Base-by-base conservation (phyloP, 176 grass and related monocot genomes). In the Carex myosuroides region DNA sequence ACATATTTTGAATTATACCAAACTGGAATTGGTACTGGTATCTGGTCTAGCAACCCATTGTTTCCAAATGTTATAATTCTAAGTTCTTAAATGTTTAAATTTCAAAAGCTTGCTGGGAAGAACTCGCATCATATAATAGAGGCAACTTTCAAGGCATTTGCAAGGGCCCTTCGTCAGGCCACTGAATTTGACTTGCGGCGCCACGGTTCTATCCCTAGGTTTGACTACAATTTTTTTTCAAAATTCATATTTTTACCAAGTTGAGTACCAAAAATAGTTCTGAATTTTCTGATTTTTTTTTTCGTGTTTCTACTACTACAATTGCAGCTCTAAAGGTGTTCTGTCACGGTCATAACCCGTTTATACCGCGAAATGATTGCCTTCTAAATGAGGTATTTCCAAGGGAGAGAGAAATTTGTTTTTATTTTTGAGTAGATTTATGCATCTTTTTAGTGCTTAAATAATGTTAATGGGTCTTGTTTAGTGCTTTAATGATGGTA, bases 131-230 rank as follows among this genome's bases (percentile, higher is more conserved):
- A 98, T 86, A 95, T 95, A 10, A 92, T 98, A 2, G 95, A 95
- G 78, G 95, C 92, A 65, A 81, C 88, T 85, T 98, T 98, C 80
- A 95, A 94, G 90, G 92, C 95, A 79, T 94, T 98, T 91, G 95
- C 95, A 18, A 91, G 91, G 87, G 95, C 95, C 55, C 95, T 98
- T 90, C 91, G 92, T 26, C 95, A 98, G 85, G 95, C 95, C 65
- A 93, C 85, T 80, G 91, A 98, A 81, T 94, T 90, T 37, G 95
- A 98, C 73, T 83, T 93, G 61, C 86, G 91, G n/a, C 88, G 95
- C 17, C 87, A n/a, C 14, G 95, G 91, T 42, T 89, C 84, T 79
- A 44, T 98, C 35, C 95, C 95, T 60, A 98, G 92, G 95, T 98
- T 87, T 81, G 85, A 83, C 66, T 83, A 37, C 0, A 1, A 4